Evolutionary conservation across 495 filamentous ascomycete species (phyloP).

Genomic region (Lindgomyces ingoldianus): DNA sequence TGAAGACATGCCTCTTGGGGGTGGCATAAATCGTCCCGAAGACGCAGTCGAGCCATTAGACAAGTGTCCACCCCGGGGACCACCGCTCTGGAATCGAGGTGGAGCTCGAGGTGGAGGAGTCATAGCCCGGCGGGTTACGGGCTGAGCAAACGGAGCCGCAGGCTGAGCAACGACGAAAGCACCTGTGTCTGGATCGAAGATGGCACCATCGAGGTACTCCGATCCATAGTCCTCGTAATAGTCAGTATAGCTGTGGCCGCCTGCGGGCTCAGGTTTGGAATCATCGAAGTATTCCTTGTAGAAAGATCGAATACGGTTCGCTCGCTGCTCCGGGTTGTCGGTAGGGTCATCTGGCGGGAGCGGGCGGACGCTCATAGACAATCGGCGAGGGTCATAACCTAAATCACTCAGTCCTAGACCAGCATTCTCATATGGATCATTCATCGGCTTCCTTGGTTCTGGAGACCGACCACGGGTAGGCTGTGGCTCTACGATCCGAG

Average conservation of each 20-base stretch:
- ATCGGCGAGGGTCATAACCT: slow-evolving; percentile 61
- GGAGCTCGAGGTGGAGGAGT: slow-evolving; percentile 85
- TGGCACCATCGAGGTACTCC: slow-evolving; percentile 63
- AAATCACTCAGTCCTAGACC: slow-evolving; percentile 59
- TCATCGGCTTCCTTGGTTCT: slow-evolving; percentile 21
- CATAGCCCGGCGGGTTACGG: slow-evolving; percentile 88
- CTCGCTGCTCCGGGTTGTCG: slow-evolving; percentile 88
- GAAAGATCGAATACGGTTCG: slow-evolving; percentile 95
- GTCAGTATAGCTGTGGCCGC: slow-evolving; percentile 40
- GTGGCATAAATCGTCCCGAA: slow-evolving; percentile 43
- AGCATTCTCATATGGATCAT: slow-evolving; percentile 35
- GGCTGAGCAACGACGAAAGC: slow-evolving; percentile 66
- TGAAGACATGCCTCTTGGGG: slow-evolving; percentile 39
- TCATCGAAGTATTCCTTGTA: slow-evolving; percentile 99
- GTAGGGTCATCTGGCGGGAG: slow-evolving; percentile 84
- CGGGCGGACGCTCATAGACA: slow-evolving; percentile 90
- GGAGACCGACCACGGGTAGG: slow-evolving; percentile 10
- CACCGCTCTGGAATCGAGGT: slow-evolving; percentile 65
- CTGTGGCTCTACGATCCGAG: neutral
- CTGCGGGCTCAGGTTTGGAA: slow-evolving; percentile 58
- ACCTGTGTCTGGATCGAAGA: slow-evolving; percentile 75
- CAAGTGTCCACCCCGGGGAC: slow-evolving; percentile 45
- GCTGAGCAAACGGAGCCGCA: slow-evolving; percentile 71
- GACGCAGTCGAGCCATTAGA: slow-evolving; percentile 36
- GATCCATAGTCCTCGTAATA: slow-evolving; percentile 73